These are phyloP conservation scores for Fusarium nanum DNA, from an alignment of 2,329 filamentous ascomycete genomes.

Conservation along the genomic window DNA sequence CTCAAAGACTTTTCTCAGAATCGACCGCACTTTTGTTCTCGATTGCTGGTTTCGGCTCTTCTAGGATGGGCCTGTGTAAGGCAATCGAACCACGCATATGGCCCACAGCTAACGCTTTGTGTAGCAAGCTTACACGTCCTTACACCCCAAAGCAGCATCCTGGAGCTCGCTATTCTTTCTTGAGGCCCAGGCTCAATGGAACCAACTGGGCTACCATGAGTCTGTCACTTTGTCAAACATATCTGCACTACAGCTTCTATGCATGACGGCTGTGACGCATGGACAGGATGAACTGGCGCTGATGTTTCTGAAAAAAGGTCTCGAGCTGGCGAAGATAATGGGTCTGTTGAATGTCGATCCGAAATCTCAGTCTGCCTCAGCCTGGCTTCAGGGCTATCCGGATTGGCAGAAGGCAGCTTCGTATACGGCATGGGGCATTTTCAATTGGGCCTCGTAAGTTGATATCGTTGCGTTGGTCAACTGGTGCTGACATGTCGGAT, in stretches of 20 bases:
- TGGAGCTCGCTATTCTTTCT: neutral
- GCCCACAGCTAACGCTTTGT: neutral
- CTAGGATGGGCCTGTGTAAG: conserved; percentile 2
- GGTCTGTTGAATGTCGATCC: neutral
- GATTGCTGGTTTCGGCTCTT: neutral
- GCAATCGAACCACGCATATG: neutral
- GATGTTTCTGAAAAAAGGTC: neutral
- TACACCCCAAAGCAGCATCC: neutral
- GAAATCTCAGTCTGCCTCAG: neutral
- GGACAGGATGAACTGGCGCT: neutral
- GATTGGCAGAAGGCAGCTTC: conserved; percentile 7
- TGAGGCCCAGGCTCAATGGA: neutral
- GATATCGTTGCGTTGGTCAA: accelerated
- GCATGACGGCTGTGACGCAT: neutral
- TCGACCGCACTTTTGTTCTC: conserved; percentile 1
- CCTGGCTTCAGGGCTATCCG: neutral
- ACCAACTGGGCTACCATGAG: neutral
- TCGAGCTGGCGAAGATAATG: neutral
- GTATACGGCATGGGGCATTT: neutral
- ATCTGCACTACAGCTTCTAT: neutral
- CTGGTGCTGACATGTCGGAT: neutral
- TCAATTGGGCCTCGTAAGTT: neutral
- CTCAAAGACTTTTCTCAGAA: neutral
- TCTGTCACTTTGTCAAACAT: neutral
- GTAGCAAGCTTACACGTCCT: neutral